A percentile compares a stretch with the other conserved stretches of the same genome.
Conservation (phyloP, 2,329 filamentous ascomycete genomes). For the Claviceps africana region DNA sequence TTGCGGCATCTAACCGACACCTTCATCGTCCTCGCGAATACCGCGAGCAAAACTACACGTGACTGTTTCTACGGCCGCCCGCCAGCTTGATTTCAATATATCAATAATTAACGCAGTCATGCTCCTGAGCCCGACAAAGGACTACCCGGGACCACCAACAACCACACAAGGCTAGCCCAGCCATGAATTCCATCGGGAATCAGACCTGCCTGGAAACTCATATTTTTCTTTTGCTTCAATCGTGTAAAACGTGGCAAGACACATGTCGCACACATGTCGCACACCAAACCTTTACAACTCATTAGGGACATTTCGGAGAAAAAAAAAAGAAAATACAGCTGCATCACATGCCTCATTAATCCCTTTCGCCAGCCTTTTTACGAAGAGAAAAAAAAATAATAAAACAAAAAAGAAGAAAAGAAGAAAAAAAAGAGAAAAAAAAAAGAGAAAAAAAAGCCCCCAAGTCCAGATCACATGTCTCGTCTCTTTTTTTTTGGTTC, state of each 20-base stretch:
- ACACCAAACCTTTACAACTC: conserved; percentile 15
- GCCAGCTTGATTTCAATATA: conserved; percentile 7
- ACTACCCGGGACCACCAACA: conserved; percentile 12
- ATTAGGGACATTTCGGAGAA: conserved; percentile 21
- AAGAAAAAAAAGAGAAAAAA: conserved; percentile 6
- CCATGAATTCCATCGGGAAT: too few species aligned
- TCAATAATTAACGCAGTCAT: conserved; percentile 16
- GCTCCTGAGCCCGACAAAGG: conserved; percentile 19
- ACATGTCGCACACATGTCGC: conserved; percentile 9
- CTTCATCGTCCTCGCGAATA: too few species aligned
- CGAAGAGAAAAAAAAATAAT: too few species aligned
- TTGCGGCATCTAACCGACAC: too few species aligned
- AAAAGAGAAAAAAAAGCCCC: conserved; percentile 9
- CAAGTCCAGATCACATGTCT: neutral
- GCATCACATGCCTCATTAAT: conserved; percentile 22
- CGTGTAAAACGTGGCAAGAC: conserved; percentile 5
- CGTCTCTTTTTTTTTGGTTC: conserved; percentile 9
- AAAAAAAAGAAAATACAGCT: conserved; percentile 11
- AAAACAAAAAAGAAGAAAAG: conserved; percentile 10
- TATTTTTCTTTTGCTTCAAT: neutral
- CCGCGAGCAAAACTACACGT: too few species aligned
- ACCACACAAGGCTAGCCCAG: neutral
- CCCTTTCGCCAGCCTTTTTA: conserved; percentile 14
- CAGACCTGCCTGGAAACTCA: neutral
- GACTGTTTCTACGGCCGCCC: too few species aligned